phyloP scores from a whole-genome alignment of 2,329 filamentous ascomycete genomes.

The Trichothecium roseum region DNA sequence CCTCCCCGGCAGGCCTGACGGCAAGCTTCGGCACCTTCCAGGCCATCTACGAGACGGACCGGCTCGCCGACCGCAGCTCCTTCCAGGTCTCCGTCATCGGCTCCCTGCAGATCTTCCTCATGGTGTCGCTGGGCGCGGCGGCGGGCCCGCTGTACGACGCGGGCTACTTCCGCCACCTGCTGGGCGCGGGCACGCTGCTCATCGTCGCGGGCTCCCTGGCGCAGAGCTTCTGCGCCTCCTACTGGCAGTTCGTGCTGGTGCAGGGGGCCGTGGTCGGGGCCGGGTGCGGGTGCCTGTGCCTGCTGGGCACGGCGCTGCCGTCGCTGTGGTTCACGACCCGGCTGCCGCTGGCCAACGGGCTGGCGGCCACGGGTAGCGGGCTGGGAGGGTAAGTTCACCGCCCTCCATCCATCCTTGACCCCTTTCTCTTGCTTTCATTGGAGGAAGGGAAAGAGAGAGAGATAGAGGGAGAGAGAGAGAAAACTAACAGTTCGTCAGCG shows the following conservation, averaged over 20 bases:
- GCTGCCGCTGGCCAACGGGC: constrained; percentile 19
- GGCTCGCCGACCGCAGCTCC: constrained; percentile 1
- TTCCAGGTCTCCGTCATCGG: constrained; percentile 27
- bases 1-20: constrained; percentile 20
- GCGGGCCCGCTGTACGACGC: constrained; percentile 35
- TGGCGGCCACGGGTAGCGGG: constrained; percentile 19
- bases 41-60: constrained; percentile 24
- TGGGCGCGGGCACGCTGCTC: constrained; percentile 27
- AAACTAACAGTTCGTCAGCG: constrained; percentile 17
- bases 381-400: constrained; percentile 11
- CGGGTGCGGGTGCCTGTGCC: constrained; percentile 28
- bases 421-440: no score
- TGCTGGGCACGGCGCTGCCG: constrained; percentile 22
- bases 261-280: constrained; percentile 34
- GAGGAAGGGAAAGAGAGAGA: no score
- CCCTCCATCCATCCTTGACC: no score
- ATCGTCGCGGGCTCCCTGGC: constrained; percentile 37
- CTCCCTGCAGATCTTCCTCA: constrained; percentile 33
- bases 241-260: constrained; percentile 33
- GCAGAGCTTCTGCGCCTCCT: constrained; percentile 21
- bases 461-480: no score
- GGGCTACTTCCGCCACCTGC: constrained; percentile 29
- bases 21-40: constrained; percentile 35
- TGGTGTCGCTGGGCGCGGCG: constrained; percentile 18
- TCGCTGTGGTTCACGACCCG: constrained; percentile 19